These are phyloP conservation scores for Musa itinerans DNA, from an alignment of 176 grass and related monocot species.

Conservation along the genomic window DNA sequence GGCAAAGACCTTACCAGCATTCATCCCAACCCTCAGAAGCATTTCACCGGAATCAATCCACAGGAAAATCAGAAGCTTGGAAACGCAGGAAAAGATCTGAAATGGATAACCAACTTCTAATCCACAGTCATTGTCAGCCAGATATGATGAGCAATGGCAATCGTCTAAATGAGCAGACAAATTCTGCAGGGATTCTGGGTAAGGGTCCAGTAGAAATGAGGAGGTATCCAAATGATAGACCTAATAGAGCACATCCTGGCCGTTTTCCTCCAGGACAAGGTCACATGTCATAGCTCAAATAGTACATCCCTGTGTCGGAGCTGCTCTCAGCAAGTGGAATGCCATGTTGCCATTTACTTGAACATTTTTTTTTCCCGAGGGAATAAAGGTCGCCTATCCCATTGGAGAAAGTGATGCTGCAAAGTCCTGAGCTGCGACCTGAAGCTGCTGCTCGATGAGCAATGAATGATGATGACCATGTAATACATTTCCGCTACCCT, in stretches of 20 bases:
- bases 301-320: not conserved
- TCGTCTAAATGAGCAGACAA: slow-evolving; percentile 50
- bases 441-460: not conserved
- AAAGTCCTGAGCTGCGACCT: not conserved
- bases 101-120: slow-evolving; percentile 40
- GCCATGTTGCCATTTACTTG: slow-evolving; percentile 6
- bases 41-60: slow-evolving; percentile 49
- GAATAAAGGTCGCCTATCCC: slow-evolving; percentile 24
- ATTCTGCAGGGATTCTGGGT: slow-evolving; percentile 86
- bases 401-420: not conserved
- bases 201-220: slow-evolving; percentile 74
- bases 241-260: slow-evolving; percentile 48
- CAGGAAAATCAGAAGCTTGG: slow-evolving; percentile 80
- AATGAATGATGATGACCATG: slow-evolving; percentile 30
- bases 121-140: slow-evolving; percentile 34
- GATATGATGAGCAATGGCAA: slow-evolving; percentile 50
- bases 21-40: slow-evolving; percentile 31
- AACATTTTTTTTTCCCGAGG: slow-evolving; percentile 6
- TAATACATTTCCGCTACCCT: slow-evolving; percentile 33
- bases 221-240: slow-evolving; percentile 68
- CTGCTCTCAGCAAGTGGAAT: slow-evolving; percentile 6
- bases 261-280: slow-evolving; percentile 52
- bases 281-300: slow-evolving; percentile 38
- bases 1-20: slow-evolving; percentile 53
- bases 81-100: slow-evolving; percentile 75